phyloP scores from a whole-genome alignment of 371 early-diverging fungal species.

The Syncephalastrum racemosum region DNA sequence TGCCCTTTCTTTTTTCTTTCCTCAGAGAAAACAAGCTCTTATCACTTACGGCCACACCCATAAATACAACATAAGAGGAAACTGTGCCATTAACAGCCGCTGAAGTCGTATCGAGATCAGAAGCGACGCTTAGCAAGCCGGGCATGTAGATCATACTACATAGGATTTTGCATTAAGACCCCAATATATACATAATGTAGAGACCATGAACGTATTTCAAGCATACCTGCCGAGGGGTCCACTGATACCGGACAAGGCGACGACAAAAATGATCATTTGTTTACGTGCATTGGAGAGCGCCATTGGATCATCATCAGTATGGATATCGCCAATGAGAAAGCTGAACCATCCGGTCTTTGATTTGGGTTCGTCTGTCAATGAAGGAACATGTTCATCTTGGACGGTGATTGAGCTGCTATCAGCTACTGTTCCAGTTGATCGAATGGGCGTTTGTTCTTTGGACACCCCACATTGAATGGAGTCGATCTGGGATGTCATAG shows the following conservation, averaged over 20 bases:
- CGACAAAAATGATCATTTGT: constrained; percentile 31
- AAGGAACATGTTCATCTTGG: too few species aligned
- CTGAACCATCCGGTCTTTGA: constrained; percentile 10
- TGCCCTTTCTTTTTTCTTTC: too few species aligned
- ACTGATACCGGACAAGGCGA: constrained; percentile 26
- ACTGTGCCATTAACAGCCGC: constrained; percentile 38
- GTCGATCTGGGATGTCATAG: too few species aligned
- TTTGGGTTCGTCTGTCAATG: too few species aligned
- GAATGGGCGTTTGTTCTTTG: too few species aligned
- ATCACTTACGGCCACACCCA: constrained; percentile 29
- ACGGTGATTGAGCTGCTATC: too few species aligned
- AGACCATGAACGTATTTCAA: too few species aligned
- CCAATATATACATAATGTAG: too few species aligned
- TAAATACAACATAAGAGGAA: constrained; percentile 34
- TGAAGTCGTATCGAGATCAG: constrained; percentile 31
- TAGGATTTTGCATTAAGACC: too few species aligned
- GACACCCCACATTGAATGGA: too few species aligned
- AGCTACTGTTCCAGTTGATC: too few species aligned
- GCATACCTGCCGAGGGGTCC: constrained; percentile 24
- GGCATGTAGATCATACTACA: constrained; percentile 47
- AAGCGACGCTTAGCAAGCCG: constrained; percentile 32
- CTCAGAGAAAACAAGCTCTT: neutral
- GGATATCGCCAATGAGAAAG: constrained; percentile 16
- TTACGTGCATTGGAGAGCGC: constrained; percentile 34
- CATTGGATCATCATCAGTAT: constrained; percentile 32